Percentiles rank a stretch among this genome's conserved stretches.
Conservation (phyloP, 2,329 filamentous ascomycete species). For the Colletotrichum salicis region DNA sequence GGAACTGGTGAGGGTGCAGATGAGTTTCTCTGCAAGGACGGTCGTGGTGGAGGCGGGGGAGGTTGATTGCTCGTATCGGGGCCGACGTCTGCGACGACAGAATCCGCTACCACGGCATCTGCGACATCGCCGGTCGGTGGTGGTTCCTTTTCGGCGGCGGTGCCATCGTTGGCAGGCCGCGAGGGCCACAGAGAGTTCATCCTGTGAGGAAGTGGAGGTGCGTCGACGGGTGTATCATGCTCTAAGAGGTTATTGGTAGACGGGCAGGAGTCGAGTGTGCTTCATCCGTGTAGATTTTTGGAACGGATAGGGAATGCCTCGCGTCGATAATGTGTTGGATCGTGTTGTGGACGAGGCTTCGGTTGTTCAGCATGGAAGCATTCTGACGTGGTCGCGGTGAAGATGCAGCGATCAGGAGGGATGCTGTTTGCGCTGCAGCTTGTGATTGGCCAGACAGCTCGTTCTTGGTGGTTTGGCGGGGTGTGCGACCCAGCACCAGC, state of each 20-base stretch:
- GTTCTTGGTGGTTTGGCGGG: conserved; percentile 26
- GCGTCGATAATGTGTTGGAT: conserved; percentile 7
- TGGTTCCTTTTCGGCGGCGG: conserved; percentile 35
- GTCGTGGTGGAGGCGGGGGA: conserved; percentile 45
- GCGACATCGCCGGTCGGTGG: conserved; percentile 49
- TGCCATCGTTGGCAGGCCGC: conserved; percentile 47
- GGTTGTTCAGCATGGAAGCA: conserved; percentile 20
- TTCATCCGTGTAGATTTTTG: background rate
- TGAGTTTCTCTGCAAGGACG: conserved; percentile 41
- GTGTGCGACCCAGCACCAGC: conserved; percentile 4
- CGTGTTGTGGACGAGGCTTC: background rate
- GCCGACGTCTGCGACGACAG: conserved; percentile 50
- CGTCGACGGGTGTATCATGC: conserved; percentile 19
- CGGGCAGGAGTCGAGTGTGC: background rate
- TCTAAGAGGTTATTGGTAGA: conserved; percentile 1
- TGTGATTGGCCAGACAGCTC: conserved; percentile 25
- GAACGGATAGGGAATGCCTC: background rate
- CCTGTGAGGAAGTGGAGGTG: conserved; percentile 37
- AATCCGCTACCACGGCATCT: conserved; percentile 56
- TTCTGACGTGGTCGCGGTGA: conserved; percentile 12
- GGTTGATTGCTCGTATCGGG: conserved; percentile 50
- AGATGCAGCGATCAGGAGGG: conserved; percentile 26
- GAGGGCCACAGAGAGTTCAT: conserved; percentile 60
- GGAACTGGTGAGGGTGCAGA: conserved; percentile 37
- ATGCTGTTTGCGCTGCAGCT: conserved; percentile 33